phyloP scores from a whole-genome alignment of 2,329 filamentous ascomycete species.

The Aspergillus sp. region DNA sequence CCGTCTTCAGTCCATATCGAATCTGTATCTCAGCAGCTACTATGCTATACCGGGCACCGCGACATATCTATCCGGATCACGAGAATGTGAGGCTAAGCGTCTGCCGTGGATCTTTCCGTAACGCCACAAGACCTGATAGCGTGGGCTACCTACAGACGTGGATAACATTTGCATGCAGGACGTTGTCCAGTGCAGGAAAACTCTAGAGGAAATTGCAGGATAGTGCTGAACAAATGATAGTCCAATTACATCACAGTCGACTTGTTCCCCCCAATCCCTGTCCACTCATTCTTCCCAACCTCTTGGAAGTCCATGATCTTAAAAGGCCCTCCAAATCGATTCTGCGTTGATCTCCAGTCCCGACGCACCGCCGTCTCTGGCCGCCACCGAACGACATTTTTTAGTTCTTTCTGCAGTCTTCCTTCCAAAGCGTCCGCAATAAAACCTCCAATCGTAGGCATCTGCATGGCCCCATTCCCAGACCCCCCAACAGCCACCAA shows the following conservation, averaged over 20 bases:
- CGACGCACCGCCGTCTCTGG: slow-evolving; percentile 42
- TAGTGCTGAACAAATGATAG: background rate
- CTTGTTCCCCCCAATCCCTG: slow-evolving; percentile 13
- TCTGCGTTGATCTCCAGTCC: slow-evolving; percentile 43
- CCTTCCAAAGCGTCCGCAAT: slow-evolving; percentile 44
- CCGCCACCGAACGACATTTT: slow-evolving; percentile 42
- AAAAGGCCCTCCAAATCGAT: slow-evolving; percentile 41
- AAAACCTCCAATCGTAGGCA: slow-evolving; percentile 44
- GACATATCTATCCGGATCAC: too few relatives aligned
- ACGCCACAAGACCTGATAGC: too few relatives aligned
- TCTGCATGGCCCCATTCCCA: slow-evolving; percentile 48
- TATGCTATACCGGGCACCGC: too few relatives aligned
- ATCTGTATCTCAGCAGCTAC: too few relatives aligned
- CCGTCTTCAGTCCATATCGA: too few relatives aligned
- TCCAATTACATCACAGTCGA: background rate
- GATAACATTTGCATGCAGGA: too few relatives aligned
- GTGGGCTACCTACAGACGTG: too few relatives aligned
- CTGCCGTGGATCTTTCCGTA: too few relatives aligned
- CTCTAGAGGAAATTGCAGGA: background rate
- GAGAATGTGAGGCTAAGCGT: too few relatives aligned
- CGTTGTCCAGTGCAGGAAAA: too few relatives aligned
- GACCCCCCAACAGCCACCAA: slow-evolving; percentile 45
- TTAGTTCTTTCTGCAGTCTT: slow-evolving; percentile 36
- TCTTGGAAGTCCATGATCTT: slow-evolving; percentile 44
- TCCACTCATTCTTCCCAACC: slow-evolving; percentile 33